A percentile compares a stretch with the other conserved stretches of the same genome.
Evolutionary conservation across 176 grass and related monocot genomes (phyloP).

Genomic region (Eleusine indica): DNA sequence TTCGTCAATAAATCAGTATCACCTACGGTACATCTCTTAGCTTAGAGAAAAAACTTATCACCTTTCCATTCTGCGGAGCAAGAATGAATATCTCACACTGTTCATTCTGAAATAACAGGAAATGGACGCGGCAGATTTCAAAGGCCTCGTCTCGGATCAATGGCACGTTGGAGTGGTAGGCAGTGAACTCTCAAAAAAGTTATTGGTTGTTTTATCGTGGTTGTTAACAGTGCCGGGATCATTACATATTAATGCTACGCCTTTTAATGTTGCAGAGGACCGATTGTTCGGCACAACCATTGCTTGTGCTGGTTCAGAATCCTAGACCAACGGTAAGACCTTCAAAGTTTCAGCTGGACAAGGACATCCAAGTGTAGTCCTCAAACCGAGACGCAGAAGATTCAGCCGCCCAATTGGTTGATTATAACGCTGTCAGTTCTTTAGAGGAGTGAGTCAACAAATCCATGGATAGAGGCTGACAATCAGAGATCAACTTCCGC

Average conservation of each 20-base stretch:
- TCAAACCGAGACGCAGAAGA: slow-evolving; percentile 9
- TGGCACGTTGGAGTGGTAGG: slow-evolving; percentile 97
- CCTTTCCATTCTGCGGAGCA: neutral
- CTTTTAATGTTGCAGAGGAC: slow-evolving; percentile 54
- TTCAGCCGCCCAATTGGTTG: slow-evolving; percentile 23
- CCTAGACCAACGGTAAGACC: slow-evolving; percentile 41
- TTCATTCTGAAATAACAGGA: slow-evolving; percentile 56
- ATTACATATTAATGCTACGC: slow-evolving; percentile 22
- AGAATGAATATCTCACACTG: neutral
- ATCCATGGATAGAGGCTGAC: neutral
- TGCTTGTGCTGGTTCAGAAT: slow-evolving; percentile 82
- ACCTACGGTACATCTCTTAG: neutral
- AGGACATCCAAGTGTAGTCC: slow-evolving; percentile 26
- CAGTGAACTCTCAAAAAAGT: slow-evolving; percentile 2
- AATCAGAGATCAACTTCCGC: slow-evolving; percentile 6
- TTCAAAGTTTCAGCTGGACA: slow-evolving; percentile 40
- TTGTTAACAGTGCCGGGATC: neutral
- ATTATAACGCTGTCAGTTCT: slow-evolving; percentile 22
- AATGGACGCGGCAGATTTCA: slow-evolving; percentile 78
- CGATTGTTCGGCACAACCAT: slow-evolving; percentile 48
- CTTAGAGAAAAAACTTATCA: neutral
- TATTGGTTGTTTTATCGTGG: neutral
- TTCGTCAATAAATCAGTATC: neutral
- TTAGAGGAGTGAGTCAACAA: slow-evolving; percentile 3
- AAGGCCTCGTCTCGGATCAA: slow-evolving; percentile 76